Evolutionary conservation across 345 rosid genomes (phyloP), one percentile per base, ranked within the genome.

Genomic region (Psidium guajava): DNA sequence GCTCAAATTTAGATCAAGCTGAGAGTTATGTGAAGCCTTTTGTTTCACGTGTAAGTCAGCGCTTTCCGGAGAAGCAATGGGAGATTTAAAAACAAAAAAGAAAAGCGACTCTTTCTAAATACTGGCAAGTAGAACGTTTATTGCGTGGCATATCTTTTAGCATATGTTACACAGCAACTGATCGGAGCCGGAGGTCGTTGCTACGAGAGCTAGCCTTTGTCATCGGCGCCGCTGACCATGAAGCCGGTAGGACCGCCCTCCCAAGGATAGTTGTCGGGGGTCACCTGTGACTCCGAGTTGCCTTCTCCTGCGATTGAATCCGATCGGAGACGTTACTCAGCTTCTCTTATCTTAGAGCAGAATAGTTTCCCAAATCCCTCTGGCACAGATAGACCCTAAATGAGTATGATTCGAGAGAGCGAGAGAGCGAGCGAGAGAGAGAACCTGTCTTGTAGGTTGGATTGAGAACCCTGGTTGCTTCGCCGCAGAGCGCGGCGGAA

Each of bases 151-250:
- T 27, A 59, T 27, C 9, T n/a, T 27, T 27, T 0, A 27, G 73
- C 27, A 27, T 3, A 28, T 1, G 24, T 59, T 59, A 59, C 73
- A 14, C 13, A 14, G 42, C 11, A 64, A 64, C 12, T 32, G 40
- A 28, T 28, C 10, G 0, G 9, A 61, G 40, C 15, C 4, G 0
- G 5, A 64, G 42, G 75, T 64, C 0, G 0, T 28, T 11, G 0
- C 22, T 8, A 8, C 40, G 40, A 7, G 0, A 61, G 21, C 59
- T 55, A 55, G 59, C n/a, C 59, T 3, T 55, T 5, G 2, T 22
- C 25, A 24, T 27, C 74, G 5, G 74, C 74, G 42, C 74, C 74
- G 32, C 11, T 27, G 21, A 27, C 74, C 74, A 27, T 28, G 9
- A 0, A 15, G 1, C 1, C 11, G 10, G 28, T 21, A 4, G 75